Evolutionary conservation across 108 stramenopile species (phyloP).

Genomic region (Cyclostephanos invisitatus): DNA sequence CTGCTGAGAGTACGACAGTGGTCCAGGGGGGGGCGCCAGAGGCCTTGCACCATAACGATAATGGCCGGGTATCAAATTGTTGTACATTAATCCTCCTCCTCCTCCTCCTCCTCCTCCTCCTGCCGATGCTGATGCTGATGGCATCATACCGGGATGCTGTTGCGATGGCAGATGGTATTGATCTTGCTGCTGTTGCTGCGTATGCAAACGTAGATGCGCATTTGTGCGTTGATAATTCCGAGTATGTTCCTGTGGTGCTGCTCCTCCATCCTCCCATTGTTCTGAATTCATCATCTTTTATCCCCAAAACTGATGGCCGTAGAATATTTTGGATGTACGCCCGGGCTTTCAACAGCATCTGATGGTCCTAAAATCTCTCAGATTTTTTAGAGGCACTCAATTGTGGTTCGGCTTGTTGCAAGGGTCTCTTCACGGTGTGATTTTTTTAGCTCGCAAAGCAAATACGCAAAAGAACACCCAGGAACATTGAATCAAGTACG

Average conservation of each 20-base stretch:
- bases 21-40: slow-evolving; percentile 39
- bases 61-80: slow-evolving; percentile 49
- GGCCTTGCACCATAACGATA: slow-evolving; percentile 44
- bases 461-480: too few relatives aligned
- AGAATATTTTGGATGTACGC: too few relatives aligned
- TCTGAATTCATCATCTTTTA: not conserved
- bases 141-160: not conserved
- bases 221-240: not conserved
- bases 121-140: slow-evolving; percentile 13
- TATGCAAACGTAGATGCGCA: not conserved
- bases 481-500: too few relatives aligned
- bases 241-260: not conserved
- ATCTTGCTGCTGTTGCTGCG: not conserved
- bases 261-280: not conserved
- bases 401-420: too few relatives aligned
- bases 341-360: too few relatives aligned
- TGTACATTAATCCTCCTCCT: slow-evolving; percentile 41
- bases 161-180: slow-evolving; percentile 1
- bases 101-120: too few relatives aligned
- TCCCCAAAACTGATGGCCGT: too few relatives aligned
- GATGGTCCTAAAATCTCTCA: too few relatives aligned
- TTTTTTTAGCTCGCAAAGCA: too few relatives aligned
- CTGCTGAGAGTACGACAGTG: slow-evolving; percentile 23
- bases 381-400: too few relatives aligned
- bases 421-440: too few relatives aligned